phyloP scores from a whole-genome alignment of 2,329 filamentous ascomycete genomes.

The Cercospora sp. region DNA sequence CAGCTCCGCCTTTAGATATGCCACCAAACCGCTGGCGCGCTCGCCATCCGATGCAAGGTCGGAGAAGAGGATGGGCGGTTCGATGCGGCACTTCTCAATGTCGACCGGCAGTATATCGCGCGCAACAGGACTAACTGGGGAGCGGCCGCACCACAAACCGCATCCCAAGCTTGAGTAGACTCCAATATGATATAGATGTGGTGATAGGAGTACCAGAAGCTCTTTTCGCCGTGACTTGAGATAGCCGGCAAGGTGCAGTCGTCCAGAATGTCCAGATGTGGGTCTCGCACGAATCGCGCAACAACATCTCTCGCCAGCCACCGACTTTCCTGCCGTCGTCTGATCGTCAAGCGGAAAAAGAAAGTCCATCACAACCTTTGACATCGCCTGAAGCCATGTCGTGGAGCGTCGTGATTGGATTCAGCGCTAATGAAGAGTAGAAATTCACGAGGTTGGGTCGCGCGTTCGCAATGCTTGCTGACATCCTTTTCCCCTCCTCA shows the following conservation, averaged over 20 bases:
- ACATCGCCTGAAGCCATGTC: not conserved
- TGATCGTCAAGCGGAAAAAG: not conserved
- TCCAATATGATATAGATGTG: too few relatives aligned
- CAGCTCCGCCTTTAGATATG: too few relatives aligned
- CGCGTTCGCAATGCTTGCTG: not conserved
- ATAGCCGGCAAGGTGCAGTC: not conserved
- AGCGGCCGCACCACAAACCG: too few relatives aligned
- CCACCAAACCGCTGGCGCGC: too few relatives aligned
- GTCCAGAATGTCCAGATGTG: not conserved
- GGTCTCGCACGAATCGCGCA: not conserved
- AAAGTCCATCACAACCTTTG: not conserved
- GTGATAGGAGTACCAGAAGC: too few relatives aligned
- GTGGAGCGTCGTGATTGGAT: not conserved
- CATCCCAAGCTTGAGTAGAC: too few relatives aligned
- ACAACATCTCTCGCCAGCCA: not conserved
- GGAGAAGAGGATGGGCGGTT: too few relatives aligned
- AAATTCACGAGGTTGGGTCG: constrained; percentile 1
- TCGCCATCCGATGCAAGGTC: too few relatives aligned
- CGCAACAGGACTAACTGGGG: too few relatives aligned
- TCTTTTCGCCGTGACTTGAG: not conserved
- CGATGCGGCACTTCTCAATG: too few relatives aligned
- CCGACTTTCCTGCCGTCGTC: not conserved
- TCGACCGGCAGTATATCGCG: too few relatives aligned
- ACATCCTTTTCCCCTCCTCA: constrained; percentile 1
- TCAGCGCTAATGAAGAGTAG: not conserved